phyloP scores from a whole-genome alignment of 345 rosid species.

The Populus ilicifolia region DNA sequence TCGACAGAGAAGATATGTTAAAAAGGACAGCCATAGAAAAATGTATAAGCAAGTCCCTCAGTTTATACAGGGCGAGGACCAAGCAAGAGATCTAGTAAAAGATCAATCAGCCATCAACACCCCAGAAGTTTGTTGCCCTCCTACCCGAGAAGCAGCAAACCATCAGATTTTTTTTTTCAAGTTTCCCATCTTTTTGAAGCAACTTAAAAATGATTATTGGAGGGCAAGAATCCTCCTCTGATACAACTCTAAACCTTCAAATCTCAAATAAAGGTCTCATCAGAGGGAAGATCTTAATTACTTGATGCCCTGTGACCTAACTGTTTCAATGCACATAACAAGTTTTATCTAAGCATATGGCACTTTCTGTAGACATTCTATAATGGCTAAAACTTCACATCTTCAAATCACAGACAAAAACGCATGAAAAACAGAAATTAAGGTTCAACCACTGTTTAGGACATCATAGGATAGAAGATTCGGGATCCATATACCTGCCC shows the following conservation, averaged over 20 bases:
- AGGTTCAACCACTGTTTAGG: not conserved
- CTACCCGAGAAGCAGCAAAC: not conserved
- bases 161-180: not conserved
- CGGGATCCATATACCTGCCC: constrained; percentile 66
- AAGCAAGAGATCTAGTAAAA: constrained; percentile 1
- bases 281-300: not conserved
- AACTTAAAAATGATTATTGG: not conserved
- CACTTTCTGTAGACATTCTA: not conserved
- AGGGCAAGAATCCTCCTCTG: not conserved
- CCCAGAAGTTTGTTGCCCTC: not conserved
- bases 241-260: not conserved
- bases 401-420: not conserved
- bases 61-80: not conserved
- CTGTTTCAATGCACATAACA: not conserved
- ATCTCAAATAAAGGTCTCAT: not conserved
- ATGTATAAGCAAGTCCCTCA: not conserved
- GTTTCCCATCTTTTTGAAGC: not conserved
- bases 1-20: constrained; percentile 19
- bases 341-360: not conserved
- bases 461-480: constrained; percentile 9
- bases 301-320: not conserved
- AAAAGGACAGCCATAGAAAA: not conserved
- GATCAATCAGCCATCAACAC: not conserved
- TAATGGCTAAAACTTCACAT: not conserved
- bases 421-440: not conserved